A percentile compares a stretch with the other conserved stretches of the same genome.
phyloP scores from a whole-genome alignment of 176 grass and related monocot species.

The maize (Zea mays) region DNA sequence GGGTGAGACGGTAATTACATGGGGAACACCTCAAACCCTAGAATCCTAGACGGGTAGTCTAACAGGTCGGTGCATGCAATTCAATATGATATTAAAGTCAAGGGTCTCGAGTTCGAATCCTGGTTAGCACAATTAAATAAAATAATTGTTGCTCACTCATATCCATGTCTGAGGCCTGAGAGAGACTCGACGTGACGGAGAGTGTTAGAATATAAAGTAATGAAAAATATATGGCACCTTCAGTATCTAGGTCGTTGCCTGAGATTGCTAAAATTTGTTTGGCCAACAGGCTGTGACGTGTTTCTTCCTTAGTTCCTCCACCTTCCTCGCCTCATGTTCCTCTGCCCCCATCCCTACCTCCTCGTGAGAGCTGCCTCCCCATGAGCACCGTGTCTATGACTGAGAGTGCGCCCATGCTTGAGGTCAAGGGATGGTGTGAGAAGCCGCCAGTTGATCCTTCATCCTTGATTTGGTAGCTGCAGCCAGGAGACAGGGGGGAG shows the following conservation, averaged over 20 bases:
- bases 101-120: too few species aligned
- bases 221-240: background rate
- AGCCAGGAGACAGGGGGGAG: background rate
- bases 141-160: too few species aligned
- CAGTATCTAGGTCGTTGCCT: background rate
- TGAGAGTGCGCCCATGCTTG: background rate
- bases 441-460: background rate
- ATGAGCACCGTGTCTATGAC: background rate
- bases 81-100: too few species aligned
- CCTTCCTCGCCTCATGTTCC: background rate
- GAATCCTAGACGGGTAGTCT: too few species aligned
- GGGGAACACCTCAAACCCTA: too few species aligned
- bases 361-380: background rate
- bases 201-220: background rate
- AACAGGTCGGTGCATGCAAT: too few species aligned
- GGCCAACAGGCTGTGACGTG: background rate
- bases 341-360: background rate
- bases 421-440: background rate
- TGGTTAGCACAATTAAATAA: too few species aligned
- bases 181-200: too few species aligned
- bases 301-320: background rate
- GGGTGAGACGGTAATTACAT: too few species aligned
- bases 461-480: background rate
- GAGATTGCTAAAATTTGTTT: background rate
- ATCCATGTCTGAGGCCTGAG: too few species aligned